These are phyloP conservation scores for Blastobotrys aristatus DNA, from an alignment of 1,139 yeast species.

Conservation along the genomic window DNA sequence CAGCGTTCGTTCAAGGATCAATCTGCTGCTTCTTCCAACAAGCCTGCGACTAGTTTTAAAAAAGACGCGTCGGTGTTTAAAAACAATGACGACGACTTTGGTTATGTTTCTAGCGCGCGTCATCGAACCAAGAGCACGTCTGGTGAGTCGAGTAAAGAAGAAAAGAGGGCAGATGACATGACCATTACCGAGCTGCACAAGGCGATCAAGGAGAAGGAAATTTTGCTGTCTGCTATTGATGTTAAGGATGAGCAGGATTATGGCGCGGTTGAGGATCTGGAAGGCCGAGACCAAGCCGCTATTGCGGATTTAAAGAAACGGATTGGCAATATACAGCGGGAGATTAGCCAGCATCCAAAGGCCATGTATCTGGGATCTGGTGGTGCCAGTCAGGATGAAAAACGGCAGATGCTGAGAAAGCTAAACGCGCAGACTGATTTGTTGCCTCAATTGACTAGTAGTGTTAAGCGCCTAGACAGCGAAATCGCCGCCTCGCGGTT, in stretches of 20 bases:
- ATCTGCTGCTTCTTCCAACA: constrained; percentile 31
- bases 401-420: constrained; percentile 45
- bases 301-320: constrained; percentile 61
- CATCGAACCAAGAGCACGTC: constrained; percentile 38
- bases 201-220: constrained; percentile 62
- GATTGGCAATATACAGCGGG: constrained; percentile 52
- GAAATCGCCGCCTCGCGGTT: constrained; percentile 65
- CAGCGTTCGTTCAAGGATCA: constrained; percentile 30
- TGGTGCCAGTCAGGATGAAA: constrained; percentile 31
- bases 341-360: constrained; percentile 38
- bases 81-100: constrained; percentile 54
- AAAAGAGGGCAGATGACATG: constrained; percentile 22
- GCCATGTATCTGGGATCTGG: constrained; percentile 29
- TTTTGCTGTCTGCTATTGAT: constrained; percentile 66
- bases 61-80: constrained; percentile 54
- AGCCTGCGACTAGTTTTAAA: constrained; percentile 31
- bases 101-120: constrained; percentile 64
- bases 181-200: constrained; percentile 51
- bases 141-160: not conserved
- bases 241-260: constrained; percentile 57
- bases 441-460: constrained; percentile 63
- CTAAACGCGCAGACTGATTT: constrained; percentile 57
- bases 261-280: constrained; percentile 41
- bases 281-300: constrained; percentile 45
- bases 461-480: constrained; percentile 57